Evolutionary conservation across 495 filamentous ascomycete species (phyloP), one percentile per base, ranked within the genome.

Genomic region (Aspergillus sclerotiicarbonarius): DNA sequence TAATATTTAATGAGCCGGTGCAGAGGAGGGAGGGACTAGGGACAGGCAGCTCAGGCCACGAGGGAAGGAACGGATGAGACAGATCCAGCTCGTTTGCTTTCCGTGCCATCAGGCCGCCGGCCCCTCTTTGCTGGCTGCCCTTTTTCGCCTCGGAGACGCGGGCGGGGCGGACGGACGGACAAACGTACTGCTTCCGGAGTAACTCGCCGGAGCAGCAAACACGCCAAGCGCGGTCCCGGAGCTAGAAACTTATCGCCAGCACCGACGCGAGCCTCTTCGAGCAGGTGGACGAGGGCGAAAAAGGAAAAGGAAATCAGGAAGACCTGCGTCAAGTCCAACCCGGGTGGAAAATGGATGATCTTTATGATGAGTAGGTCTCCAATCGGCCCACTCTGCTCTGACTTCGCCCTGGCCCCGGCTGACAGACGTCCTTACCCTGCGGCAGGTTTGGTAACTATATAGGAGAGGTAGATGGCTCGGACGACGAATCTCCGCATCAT

Each of bases 361-460:
- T 92, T 58, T 92, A 92, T 67, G 89, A 92, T 73, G 89, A 92
- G 88, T 91, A 80, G 51, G 79, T 67, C 29, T 21, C 10, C 12
- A 21, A 32, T 25, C 25, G 25, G 25, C 5, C 25, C 5, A 2
- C 25, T 25, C 5, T 25, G 31, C 44, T 13, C 25, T 47, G 54
- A 12, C 8, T 8, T 43, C n/a, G 39, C 4, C 7, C 25, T 12
- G 49, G 48, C 45, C 61, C 51, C 61, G 62, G 56, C 67, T 58
- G 54, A 61, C 64, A 60, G 29, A 58, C 49, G 8, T 21, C 48
- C n/a, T 8, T 25, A 7, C 53, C 37, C 37, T n/a, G 5, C 37
- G 13, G 49, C 58, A 92, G 90, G 80, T 96, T 96, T 76, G 92
- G 92, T 68, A 96, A 96, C 73, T 96, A 90, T 75, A 96, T 96